Evolutionary conservation across 371 early-diverging fungal species (phyloP).

Genomic region (Rhizopus stolonifer): DNA sequence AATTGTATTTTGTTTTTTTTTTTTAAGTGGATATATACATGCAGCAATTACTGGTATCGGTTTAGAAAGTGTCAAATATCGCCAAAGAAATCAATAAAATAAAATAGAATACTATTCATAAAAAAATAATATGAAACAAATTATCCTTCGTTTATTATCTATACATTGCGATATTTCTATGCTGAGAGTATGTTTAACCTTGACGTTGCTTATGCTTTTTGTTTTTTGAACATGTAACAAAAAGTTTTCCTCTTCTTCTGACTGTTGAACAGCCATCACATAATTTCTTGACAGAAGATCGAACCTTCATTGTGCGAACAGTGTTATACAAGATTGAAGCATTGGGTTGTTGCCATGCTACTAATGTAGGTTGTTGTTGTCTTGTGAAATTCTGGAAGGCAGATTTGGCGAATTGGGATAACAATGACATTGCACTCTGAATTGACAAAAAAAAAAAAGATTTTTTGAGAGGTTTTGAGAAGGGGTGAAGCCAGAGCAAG

Average conservation of each 20-base stretch:
- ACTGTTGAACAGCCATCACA: constrained; percentile 81
- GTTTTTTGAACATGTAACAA: constrained; percentile 78
- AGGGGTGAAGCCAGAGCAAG: too few species aligned
- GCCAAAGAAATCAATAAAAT: not conserved
- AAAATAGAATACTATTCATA: not conserved
- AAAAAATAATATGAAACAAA: not conserved
- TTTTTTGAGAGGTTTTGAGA: not conserved
- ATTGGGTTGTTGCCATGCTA: constrained; percentile 21
- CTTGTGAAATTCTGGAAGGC: constrained; percentile 33
- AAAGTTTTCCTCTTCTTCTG: constrained; percentile 74
- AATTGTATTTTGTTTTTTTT: constrained; percentile 3
- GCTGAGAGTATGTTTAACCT: constrained; percentile 2
- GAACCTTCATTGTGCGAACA: constrained; percentile 80
- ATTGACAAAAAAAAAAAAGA: not conserved
- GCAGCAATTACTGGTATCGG: constrained; percentile 57
- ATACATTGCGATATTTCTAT: not conserved
- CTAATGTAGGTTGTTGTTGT: constrained; percentile 22
- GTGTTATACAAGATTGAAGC: constrained; percentile 34
- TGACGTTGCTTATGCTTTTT: constrained; percentile 76
- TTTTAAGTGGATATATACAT: constrained; percentile 22
- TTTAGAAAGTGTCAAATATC: constrained; percentile 34
- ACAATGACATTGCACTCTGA: constrained; percentile 29
- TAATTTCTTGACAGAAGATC: constrained; percentile 79
- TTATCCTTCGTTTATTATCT: not conserved
- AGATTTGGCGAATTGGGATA: constrained; percentile 30